A percentile compares a stretch with the other conserved stretches of the same genome.
phyloP scores from a whole-genome alignment of 768 basidiomycete species.

The Suillus clintonianus region DNA sequence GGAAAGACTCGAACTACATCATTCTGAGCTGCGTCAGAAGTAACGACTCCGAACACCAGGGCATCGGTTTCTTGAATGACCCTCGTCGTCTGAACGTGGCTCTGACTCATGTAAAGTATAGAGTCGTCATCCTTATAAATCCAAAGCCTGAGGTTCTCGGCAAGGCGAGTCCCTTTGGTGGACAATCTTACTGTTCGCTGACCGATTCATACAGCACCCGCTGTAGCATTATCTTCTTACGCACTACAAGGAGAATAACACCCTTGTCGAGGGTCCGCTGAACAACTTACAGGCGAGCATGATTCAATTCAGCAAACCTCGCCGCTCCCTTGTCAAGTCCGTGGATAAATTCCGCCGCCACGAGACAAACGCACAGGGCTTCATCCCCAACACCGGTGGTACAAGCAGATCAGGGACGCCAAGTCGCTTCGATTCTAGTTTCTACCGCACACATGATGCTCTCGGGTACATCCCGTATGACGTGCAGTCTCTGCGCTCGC shows the following conservation, averaged over 20 bases:
- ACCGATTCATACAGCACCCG: constrained; percentile 68
- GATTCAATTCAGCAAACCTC: constrained; percentile 99
- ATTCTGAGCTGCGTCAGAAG: constrained; percentile 96
- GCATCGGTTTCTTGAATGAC: constrained; percentile 98
- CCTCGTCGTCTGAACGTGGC: constrained; percentile 96
- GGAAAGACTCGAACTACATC: constrained; percentile 99
- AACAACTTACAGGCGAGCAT: constrained; percentile 96
- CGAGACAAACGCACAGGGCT: constrained; percentile 89
- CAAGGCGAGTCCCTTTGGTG: constrained; percentile 65
- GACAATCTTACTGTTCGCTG: constrained; percentile 7
- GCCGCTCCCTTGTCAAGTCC: constrained; percentile 83
- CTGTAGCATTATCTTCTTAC: constrained; percentile 98
- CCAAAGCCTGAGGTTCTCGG: constrained; percentile 98
- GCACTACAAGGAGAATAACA: constrained; percentile 95
- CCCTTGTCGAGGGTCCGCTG: constrained; percentile 93
- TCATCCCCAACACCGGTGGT: constrained; percentile 40
- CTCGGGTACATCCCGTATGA: constrained; percentile 94
- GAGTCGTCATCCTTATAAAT: constrained; percentile 99
- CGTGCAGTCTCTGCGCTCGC: constrained; percentile 92
- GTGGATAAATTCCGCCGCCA: constrained; percentile 94
- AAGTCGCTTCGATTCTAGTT: constrained; percentile 92
- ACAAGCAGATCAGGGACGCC: constrained; percentile 79
- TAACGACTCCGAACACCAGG: constrained; percentile 99
- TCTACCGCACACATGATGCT: constrained; percentile 94
- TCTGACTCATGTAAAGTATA: constrained; percentile 95